Conservation (phyloP, 2,329 filamentous ascomycete species). For the Aureobasidium sp. region DNA sequence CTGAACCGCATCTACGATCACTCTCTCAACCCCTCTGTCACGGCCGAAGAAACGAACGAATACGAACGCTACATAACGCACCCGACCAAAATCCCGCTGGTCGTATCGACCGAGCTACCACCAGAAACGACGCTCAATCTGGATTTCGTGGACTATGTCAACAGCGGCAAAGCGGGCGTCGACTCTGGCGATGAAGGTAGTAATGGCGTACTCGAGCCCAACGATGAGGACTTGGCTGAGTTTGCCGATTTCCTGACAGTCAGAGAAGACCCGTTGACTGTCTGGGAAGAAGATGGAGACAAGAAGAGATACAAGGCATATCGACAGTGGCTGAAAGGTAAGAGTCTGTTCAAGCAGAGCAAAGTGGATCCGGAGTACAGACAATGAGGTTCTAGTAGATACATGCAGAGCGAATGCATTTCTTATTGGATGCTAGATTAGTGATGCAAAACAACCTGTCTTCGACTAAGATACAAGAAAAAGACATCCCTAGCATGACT, state of each 20-base stretch:
- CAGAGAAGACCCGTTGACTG: constrained; percentile 76
- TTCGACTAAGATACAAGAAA: background rate
- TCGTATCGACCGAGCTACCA: constrained; percentile 62
- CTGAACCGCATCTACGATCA: constrained; percentile 79
- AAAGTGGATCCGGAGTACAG: constrained; percentile 46
- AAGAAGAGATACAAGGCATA: constrained; percentile 98
- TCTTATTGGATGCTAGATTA: background rate
- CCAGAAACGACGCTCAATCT: constrained; percentile 42
- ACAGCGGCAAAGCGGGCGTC: constrained; percentile 47
- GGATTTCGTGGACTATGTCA: constrained; percentile 77
- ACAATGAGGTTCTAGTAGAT: background rate
- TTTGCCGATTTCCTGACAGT: constrained; percentile 61
- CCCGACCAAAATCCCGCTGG: constrained; percentile 79
- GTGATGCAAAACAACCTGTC: background rate
- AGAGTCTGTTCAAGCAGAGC: constrained; percentile 89
- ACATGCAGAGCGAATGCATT: background rate
- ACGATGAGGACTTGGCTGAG: constrained; percentile 41
- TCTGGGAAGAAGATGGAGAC: constrained; percentile 73
- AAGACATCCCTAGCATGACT: background rate
- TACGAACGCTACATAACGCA: constrained; percentile 86
- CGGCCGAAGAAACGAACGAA: constrained; percentile 68
- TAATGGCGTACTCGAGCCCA: constrained; percentile 41
- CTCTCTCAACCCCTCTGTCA: constrained; percentile 79
- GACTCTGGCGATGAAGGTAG: constrained; percentile 29
- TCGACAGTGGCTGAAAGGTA: constrained; percentile 86